phyloP scores from a whole-genome alignment of 495 filamentous ascomycete genomes.

The Podospora conica region DNA sequence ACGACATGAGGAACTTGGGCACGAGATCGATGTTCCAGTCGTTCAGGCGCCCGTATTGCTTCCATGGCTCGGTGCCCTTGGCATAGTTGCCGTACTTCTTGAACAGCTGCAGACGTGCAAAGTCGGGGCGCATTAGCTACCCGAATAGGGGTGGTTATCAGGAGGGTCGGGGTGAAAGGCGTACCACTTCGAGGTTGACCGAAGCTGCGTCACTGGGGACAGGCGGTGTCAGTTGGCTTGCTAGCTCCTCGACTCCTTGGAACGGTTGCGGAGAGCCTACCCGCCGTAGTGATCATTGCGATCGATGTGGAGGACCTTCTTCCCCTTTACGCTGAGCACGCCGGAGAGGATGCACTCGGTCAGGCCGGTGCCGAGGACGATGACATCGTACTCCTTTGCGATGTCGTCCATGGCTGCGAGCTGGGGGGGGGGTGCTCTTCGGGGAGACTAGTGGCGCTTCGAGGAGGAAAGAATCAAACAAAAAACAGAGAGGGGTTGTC shows the following conservation, averaged over 20 bases:
- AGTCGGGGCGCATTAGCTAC: background rate
- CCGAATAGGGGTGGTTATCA: background rate
- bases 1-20: constrained; percentile 96
- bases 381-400: constrained; percentile 92
- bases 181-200: constrained; percentile 86
- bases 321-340: constrained; percentile 96
- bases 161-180: constrained; percentile 16
- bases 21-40: constrained; percentile 99
- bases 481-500: background rate
- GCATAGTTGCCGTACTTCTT: constrained; percentile 84
- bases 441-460: background rate
- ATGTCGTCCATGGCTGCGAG: constrained; percentile 64
- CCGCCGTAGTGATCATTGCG: constrained; percentile 98
- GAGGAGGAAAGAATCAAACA: background rate
- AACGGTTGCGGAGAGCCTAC: constrained; percentile 47
- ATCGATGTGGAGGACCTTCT: constrained; percentile 98
- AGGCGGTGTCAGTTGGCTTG: constrained; percentile 22
- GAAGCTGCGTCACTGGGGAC: constrained; percentile 79
- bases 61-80: constrained; percentile 87
- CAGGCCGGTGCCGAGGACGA: constrained; percentile 95
- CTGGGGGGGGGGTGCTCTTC: background rate
- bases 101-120: constrained; percentile 59
- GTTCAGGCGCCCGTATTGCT: constrained; percentile 91
- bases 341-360: constrained; percentile 98
- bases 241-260: background rate